A percentile compares a stretch with the other conserved stretches of the same genome.
Conservation (phyloP, 2,329 filamentous ascomycete genomes). For the Cylindrodendrum hubeiense region DNA sequence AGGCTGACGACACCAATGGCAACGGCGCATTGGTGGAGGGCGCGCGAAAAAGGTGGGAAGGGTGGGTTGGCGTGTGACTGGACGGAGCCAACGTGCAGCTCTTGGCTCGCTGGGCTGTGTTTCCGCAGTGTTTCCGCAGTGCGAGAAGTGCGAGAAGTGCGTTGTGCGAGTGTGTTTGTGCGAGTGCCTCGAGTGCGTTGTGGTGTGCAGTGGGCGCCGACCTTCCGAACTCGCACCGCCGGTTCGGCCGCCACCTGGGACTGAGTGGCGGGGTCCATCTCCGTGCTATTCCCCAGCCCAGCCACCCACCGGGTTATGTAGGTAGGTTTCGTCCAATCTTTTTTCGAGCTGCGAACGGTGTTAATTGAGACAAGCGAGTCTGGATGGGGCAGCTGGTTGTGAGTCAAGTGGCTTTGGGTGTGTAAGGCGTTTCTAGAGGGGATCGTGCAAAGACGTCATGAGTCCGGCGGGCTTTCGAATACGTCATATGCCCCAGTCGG, state of each 20-base stretch:
- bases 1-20: constrained; percentile 26
- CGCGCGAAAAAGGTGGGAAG: constrained; percentile 6
- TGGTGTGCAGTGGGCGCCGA: constrained; percentile 12
- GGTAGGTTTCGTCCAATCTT: not conserved
- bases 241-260: constrained; percentile 27
- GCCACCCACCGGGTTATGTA: not conserved
- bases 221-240: constrained; percentile 28
- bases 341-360: not conserved
- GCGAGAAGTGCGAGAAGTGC: constrained; percentile 4
- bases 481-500: no score
- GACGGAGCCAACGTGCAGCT: constrained; percentile 9
- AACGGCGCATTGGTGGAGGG: constrained; percentile 9
- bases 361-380: not conserved
- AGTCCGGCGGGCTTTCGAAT: no score
- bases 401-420: not conserved
- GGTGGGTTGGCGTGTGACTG: constrained; percentile 3
- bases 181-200: no score
- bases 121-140: not conserved
- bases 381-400: not conserved
- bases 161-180: no score
- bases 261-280: constrained; percentile 24
- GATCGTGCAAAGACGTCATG: no score
- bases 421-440: not conserved
- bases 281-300: constrained; percentile 30
- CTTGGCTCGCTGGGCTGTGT: constrained; percentile 34